phyloP scores from a whole-genome alignment of 2,329 filamentous ascomycete species.

The Beauveria varroae region DNA sequence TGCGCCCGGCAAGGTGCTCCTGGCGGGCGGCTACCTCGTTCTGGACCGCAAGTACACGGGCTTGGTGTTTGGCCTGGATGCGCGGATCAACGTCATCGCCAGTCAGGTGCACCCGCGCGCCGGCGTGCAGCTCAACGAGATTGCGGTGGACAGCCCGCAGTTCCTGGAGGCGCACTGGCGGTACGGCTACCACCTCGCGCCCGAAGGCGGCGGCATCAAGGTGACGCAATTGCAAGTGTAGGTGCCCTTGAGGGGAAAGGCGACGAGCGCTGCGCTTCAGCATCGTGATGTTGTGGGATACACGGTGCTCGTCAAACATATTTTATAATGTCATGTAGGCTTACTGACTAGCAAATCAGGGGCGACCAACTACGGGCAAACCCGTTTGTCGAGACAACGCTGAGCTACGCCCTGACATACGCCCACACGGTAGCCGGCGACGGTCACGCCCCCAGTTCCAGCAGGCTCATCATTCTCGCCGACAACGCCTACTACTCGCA shows the following conservation, averaged over 20 bases:
- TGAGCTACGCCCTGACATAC: constrained; percentile 83
- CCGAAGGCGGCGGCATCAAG: constrained; percentile 68
- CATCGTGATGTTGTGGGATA: constrained; percentile 3
- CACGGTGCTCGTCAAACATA: not conserved
- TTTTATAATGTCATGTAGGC: not conserved
- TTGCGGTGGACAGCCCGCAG: constrained; percentile 86
- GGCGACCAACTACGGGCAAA: constrained; percentile 49
- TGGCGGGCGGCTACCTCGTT: constrained; percentile 91
- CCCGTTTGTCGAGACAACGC: constrained; percentile 84
- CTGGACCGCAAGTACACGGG: constrained; percentile 82
- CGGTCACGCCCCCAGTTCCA: constrained; percentile 51
- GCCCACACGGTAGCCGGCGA: constrained; percentile 41
- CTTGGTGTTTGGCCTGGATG: constrained; percentile 59
- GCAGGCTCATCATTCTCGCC: constrained; percentile 78
- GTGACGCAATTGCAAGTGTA: constrained; percentile 74
- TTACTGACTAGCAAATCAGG: constrained; percentile 22
- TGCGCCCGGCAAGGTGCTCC: constrained; percentile 90
- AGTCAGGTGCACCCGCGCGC: constrained; percentile 49
- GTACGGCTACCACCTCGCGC: constrained; percentile 67
- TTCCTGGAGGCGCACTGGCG: constrained; percentile 83
- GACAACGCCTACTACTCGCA: constrained; percentile 95
- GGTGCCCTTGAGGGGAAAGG: constrained; percentile 30
- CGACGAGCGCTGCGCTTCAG: not conserved
- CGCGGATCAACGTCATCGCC: constrained; percentile 59
- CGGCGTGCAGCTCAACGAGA: constrained; percentile 60